Evolutionary conservation across 2,329 filamentous ascomycete species (phyloP).

Genomic region (Aureobasidium sp.): DNA sequence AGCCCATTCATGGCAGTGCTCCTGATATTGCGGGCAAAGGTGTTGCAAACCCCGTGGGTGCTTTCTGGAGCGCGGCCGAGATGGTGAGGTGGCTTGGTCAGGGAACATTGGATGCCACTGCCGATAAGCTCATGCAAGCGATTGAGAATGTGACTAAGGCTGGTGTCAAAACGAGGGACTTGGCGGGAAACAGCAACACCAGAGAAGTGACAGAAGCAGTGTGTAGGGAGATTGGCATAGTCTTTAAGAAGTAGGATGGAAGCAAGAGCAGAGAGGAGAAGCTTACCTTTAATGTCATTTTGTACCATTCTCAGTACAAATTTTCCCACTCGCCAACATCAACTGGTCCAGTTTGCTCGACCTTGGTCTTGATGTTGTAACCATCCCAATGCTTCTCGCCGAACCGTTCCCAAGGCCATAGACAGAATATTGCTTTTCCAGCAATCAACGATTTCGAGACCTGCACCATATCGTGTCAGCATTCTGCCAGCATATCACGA

Average conservation of each 20-base stretch:
- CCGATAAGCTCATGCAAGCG: constrained; percentile 47
- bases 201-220: constrained; percentile 51
- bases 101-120: constrained; percentile 41
- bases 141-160: constrained; percentile 52
- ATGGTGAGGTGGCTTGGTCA: constrained; percentile 57
- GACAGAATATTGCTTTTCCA: constrained; percentile 62
- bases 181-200: constrained; percentile 50
- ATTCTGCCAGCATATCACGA: not conserved
- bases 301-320: not conserved
- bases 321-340: not conserved
- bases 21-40: constrained; percentile 58
- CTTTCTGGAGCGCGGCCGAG: constrained; percentile 62
- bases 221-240: constrained; percentile 41
- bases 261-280: not conserved
- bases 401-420: constrained; percentile 58
- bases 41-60: constrained; percentile 54
- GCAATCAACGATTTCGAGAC: constrained; percentile 66
- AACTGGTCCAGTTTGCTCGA: constrained; percentile 21
- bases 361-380: constrained; percentile 38
- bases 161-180: constrained; percentile 49
- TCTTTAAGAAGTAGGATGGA: constrained; percentile 24
- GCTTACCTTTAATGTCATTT: not conserved
- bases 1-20: constrained; percentile 48
- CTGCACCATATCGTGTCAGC: not conserved
- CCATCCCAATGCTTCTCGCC: constrained; percentile 46